These are phyloP conservation scores for Rhododendron henanense DNA, from an alignment of 148 eudicot genomes.

Conservation along the genomic window DNA sequence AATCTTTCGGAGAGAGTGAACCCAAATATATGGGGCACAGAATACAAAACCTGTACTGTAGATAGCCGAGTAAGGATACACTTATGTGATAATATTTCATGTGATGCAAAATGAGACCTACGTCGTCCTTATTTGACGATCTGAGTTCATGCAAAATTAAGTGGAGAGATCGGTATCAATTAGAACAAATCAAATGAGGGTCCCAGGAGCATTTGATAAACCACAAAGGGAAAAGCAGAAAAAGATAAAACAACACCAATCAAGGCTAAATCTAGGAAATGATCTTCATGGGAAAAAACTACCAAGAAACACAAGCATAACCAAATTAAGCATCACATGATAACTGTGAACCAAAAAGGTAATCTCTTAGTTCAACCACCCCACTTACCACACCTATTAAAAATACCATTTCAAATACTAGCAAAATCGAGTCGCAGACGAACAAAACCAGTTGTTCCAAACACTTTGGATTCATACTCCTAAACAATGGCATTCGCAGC, in stretches of 20 bases:
- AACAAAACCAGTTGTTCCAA: neutral
- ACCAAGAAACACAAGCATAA: neutral
- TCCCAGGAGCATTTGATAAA: neutral
- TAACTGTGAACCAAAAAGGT: neutral
- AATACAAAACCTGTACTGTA: neutral
- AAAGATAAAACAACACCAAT: neutral
- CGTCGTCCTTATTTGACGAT: neutral
- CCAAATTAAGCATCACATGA: neutral
- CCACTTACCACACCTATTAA: neutral
- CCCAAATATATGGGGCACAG: neutral
- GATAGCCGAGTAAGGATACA: neutral
- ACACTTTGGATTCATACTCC: neutral
- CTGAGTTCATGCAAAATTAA: neutral
- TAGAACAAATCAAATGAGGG: neutral
- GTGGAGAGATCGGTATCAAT: neutral
- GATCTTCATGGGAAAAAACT: neutral
- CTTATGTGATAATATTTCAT: neutral
- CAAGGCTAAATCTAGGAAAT: neutral
- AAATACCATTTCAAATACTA: neutral
- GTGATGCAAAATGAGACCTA: neutral
- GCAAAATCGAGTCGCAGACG: neutral
- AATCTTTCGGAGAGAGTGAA: neutral
- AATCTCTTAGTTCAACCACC: neutral
- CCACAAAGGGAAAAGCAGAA: neutral
- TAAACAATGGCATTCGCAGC: constrained; percentile 60